phyloP scores from a whole-genome alignment of 1,139 yeast genomes.

The Saccharomyces hybrid region DNA sequence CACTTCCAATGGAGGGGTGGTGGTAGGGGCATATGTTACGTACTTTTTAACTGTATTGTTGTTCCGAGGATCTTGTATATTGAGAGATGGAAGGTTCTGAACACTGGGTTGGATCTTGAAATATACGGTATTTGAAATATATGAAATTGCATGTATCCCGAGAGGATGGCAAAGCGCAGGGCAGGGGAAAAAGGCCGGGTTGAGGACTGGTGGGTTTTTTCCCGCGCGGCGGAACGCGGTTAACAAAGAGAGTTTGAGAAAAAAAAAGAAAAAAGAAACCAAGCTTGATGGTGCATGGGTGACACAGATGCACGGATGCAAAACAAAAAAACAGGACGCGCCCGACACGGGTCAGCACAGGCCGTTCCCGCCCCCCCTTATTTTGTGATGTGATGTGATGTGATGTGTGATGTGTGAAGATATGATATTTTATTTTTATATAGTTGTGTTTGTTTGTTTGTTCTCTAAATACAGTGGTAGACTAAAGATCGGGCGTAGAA shows the following conservation, averaged over 20 bases:
- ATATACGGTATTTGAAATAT: neutral
- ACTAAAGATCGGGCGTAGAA: neutral
- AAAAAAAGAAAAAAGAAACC: neutral
- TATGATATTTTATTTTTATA: neutral
- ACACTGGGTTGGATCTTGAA: neutral
- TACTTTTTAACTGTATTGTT: conserved; percentile 4
- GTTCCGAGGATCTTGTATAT: conserved; percentile 1
- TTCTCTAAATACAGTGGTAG: neutral
- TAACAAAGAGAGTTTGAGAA: neutral
- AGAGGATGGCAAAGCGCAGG: neutral
- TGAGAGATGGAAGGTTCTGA: neutral
- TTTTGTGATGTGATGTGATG: neutral
- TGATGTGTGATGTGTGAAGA: neutral
- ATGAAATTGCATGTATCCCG: neutral
- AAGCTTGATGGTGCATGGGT: neutral
- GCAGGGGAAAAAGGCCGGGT: neutral
- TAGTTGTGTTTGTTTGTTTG: neutral
- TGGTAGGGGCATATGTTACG: conserved; percentile 1
- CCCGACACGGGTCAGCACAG: neutral
- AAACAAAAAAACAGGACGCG: neutral
- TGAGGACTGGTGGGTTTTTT: neutral
- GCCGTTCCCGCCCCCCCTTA: neutral
- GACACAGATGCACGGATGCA: neutral
- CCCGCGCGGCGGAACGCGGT: neutral
- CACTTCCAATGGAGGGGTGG: neutral